These are phyloP conservation scores for Huntiella omanensis DNA, from an alignment of 2,329 filamentous ascomycete genomes.

Conservation along the genomic window DNA sequence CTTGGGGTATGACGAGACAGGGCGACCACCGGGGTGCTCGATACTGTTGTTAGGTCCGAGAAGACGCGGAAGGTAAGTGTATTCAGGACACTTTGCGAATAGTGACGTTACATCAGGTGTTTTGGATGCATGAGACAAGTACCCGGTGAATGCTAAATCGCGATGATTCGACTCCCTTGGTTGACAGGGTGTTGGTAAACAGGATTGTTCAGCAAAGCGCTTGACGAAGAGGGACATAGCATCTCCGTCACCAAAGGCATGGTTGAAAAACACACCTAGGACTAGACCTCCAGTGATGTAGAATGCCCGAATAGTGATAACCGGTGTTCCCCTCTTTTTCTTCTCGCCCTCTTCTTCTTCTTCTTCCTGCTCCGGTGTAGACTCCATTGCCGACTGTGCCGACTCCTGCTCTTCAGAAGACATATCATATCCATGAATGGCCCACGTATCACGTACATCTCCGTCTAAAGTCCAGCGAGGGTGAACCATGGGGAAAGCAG, in stretches of 20 bases:
- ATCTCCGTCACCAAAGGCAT: conserved; percentile 24
- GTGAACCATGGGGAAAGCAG: conserved; percentile 17
- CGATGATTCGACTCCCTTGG: not conserved
- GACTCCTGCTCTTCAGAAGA: too few relatives aligned
- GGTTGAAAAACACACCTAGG: conserved; percentile 23
- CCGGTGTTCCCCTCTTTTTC: conserved; percentile 16
- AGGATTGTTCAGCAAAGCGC: conserved; percentile 17
- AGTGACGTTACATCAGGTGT: conserved; percentile 8
- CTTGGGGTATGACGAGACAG: conserved; percentile 18
- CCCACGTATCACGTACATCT: not conserved
- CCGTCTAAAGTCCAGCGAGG: conserved; percentile 13
- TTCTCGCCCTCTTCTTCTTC: not conserved
- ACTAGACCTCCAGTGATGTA: conserved; percentile 23
- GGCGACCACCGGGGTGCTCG: conserved; percentile 15
- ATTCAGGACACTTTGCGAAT: conserved; percentile 21
- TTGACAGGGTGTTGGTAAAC: conserved; percentile 12
- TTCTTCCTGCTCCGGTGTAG: not conserved
- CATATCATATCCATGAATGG: too few relatives aligned
- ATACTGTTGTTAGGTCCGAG: conserved; percentile 20
- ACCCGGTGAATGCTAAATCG: conserved; percentile 14
- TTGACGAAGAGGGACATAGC: conserved; percentile 22
- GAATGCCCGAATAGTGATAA: conserved; percentile 21
- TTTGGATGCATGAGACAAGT: conserved; percentile 5
- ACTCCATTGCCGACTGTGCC: too few relatives aligned
- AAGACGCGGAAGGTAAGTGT: conserved; percentile 16